Conservation (phyloP, 2,329 filamentous ascomycete species). For the Periconia macrospinosa region DNA sequence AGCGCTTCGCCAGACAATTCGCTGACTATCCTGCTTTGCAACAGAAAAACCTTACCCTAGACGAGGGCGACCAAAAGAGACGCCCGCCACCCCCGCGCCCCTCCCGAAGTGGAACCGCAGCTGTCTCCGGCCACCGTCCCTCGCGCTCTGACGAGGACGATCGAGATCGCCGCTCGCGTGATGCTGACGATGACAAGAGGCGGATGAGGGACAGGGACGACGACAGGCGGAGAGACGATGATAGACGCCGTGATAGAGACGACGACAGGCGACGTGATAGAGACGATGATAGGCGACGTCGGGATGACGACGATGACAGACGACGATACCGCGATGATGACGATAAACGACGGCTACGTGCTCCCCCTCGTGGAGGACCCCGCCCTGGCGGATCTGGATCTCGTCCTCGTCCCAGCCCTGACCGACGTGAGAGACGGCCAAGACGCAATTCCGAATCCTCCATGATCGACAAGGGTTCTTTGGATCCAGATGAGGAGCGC, state of each 20-base stretch:
- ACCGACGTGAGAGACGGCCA: slow-evolving; percentile 54
- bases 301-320: slow-evolving; percentile 51
- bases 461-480: slow-evolving; percentile 64
- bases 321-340: slow-evolving; percentile 6
- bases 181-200: background rate
- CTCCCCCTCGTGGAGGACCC: slow-evolving; percentile 27
- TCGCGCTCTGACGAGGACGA: slow-evolving; percentile 67
- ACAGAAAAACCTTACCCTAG: slow-evolving; percentile 69
- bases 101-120: slow-evolving; percentile 50
- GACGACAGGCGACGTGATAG: slow-evolving; percentile 18
- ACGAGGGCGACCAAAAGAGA: slow-evolving; percentile 57
- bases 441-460: slow-evolving; percentile 83
- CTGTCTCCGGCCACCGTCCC: slow-evolving; percentile 60
- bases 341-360: slow-evolving; percentile 9
- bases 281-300: background rate
- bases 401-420: slow-evolving; percentile 38
- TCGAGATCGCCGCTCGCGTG: background rate
- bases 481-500: slow-evolving; percentile 63
- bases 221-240: slow-evolving; percentile 50
- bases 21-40: slow-evolving; percentile 45
- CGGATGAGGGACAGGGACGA: background rate
- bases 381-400: slow-evolving; percentile 44
- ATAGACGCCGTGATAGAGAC: slow-evolving; percentile 3
- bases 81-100: slow-evolving; percentile 22
- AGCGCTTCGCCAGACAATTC: slow-evolving; percentile 42